Evolutionary conservation across 2,329 filamentous ascomycete genomes (phyloP).

Genomic region (Colletotrichum sp.): DNA sequence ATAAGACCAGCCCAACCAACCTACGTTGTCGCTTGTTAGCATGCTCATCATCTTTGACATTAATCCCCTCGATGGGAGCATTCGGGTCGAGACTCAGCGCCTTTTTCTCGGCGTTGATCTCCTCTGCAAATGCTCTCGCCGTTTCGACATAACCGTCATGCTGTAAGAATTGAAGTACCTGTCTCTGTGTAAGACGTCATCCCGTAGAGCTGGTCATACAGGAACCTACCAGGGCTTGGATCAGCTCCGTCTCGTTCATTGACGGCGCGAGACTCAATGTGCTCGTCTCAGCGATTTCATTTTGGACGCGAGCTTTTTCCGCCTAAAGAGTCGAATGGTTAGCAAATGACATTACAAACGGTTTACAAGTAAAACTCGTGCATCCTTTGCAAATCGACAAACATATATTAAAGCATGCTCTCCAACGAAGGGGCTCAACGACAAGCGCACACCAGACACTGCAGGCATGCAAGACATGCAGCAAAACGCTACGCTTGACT

Average conservation of each 20-base stretch:
- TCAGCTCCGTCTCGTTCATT: constrained; percentile 75
- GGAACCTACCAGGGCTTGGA: constrained; percentile 74
- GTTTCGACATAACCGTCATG: constrained; percentile 97
- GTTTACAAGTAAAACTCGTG: neutral
- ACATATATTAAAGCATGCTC: neutral
- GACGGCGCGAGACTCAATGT: constrained; percentile 67
- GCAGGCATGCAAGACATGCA: neutral
- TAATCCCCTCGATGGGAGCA: constrained; percentile 61
- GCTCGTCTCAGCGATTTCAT: constrained; percentile 63
- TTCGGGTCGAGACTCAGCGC: constrained; percentile 67
- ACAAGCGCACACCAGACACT: neutral
- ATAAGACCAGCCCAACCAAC: constrained; percentile 31
- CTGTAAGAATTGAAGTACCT: constrained; percentile 83
- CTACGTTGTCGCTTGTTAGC: constrained; percentile 85
- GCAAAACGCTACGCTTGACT: neutral
- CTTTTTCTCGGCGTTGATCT: constrained; percentile 76
- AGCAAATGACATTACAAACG: neutral
- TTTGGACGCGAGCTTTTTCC: constrained; percentile 50
- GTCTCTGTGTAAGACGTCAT: neutral
- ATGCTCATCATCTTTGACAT: constrained; percentile 82
- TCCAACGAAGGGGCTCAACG: neutral
- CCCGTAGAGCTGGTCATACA: neutral
- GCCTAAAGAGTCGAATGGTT: constrained; percentile 29
- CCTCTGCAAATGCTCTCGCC: constrained; percentile 83
- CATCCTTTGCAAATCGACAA: neutral